Base-by-base conservation (phyloP, 176 grass and related monocot genomes). In the Dactylis glomerata region DNA sequence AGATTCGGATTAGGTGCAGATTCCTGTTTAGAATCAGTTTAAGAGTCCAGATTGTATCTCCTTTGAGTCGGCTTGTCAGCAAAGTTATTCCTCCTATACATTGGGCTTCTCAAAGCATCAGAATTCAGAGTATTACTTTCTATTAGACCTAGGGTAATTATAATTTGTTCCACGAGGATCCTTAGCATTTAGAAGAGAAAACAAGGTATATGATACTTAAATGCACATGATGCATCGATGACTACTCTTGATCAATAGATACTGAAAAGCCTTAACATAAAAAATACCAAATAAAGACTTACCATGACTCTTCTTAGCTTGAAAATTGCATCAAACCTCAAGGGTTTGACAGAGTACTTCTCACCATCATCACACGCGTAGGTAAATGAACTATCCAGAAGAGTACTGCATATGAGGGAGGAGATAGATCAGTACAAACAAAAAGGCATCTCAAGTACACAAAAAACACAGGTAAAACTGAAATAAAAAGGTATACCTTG, bases 301-400 rank as follows among this genome's bases (percentile, higher is more conserved):
- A 98, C 96, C 91, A 95, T 98, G 76, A 98, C 93, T 95, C 96
- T 95, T 86, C 91, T 91, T 82, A 98, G 83, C 86, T 95, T 98
- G 85, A 98, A 95, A 87, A 95, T 93, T 7, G 90, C 89, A 11
- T 95, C 89, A 77, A 98, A 98, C 77, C 96, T 88, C 71, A 95
- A 65, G 44, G 91, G 96, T 89, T 98, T 98, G 54, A 93, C 80
- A 19, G 78, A 95, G 83, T 92, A 98, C 80, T 98, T 98, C 6
- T 98, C 89, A 88, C 82, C 85, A 68, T 93, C 93, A 82, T 98
- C 96, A 83, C 91, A 93, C 87, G 86, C 87, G 56, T 90, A 85
- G n/a, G 94, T 81, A 91, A 95, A 98, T 86, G 96, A 98, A 79
- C 85, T 84, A 87, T 98, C 92, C 79, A 98, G 96, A 92, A 98